Evolutionary conservation across 2,329 filamentous ascomycete species (phyloP), one percentile per base, ranked within the genome.

Genomic region (Aspergillus arachidicola): DNA sequence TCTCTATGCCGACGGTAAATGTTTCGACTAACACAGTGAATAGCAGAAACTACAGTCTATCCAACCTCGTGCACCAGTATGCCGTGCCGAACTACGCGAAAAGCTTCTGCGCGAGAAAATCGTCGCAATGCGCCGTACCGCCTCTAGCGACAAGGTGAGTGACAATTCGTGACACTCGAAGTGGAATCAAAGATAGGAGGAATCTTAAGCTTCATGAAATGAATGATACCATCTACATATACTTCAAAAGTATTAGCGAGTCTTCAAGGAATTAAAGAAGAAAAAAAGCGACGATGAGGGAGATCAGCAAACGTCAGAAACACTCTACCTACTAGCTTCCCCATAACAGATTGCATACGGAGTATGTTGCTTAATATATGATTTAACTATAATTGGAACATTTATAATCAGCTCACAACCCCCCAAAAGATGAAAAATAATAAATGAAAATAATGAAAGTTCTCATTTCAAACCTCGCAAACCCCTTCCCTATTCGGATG

Each of bases 81-180:
- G 72, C 28, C 68, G 72, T 43, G 75, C 70, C n/a, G 72, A 77
- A 58, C 66, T 79, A 45, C 76, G 73, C 59, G 76, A 79, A 68
- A 76, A 67, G 61, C 66, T 79, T 23, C 73, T 78, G 10, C 76
- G 73, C 58, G 78, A 79, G 64, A 76, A 72, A 60, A 59, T 78
- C 23, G 73, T 76, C 58, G 77, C 78, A 26, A 70, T 76, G 65
- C 74, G 76, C 51, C 73, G 75, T 57, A 69, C 68, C 59, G 70
- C 68, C 57, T 62, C 63, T 54, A 64, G 54, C 58, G 62, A 68
- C 51, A 70, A 76, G 67, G 66, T 71, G 69, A 69, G 70, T 70
- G 65, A 61, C 58, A 21, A 55, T 36, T 32, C 51, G 6, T 36
- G 51, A 55, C 61, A 57, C 32, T 57, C 34, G 38, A 56, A 62